Conservation (phyloP, 164 flowering plant genomes). For the Malania oleifera region DNA sequence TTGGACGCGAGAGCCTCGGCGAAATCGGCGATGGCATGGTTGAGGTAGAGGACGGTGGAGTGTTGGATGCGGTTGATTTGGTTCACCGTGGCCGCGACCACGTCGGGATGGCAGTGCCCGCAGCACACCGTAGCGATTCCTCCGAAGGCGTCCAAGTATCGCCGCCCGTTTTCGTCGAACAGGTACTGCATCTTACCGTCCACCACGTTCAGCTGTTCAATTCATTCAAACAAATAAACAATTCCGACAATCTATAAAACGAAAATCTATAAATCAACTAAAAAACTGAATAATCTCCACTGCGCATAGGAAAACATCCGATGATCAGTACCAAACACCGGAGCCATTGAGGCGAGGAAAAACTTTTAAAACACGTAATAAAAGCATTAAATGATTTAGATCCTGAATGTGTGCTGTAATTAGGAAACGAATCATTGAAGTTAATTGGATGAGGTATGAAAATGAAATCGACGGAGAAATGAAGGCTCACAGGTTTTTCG, state of each 20-base stretch:
- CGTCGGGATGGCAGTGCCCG: conserved; percentile 95
- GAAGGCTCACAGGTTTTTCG: conserved; percentile 53
- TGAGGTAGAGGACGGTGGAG: conserved; percentile 79
- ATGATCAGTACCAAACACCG: too few species aligned
- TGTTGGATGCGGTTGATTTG: conserved; percentile 75
- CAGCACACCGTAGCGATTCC: conserved; percentile 91
- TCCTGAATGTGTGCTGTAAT: too few species aligned
- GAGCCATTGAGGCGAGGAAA: too few species aligned
- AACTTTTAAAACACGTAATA: too few species aligned
- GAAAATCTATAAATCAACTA: too few species aligned
- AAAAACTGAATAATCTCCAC: too few species aligned
- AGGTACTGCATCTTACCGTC: conserved; percentile 95
- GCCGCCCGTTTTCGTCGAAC: conserved; percentile 77
- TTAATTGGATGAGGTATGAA: too few species aligned
- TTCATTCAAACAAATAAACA: neutral
- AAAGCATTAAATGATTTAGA: too few species aligned
- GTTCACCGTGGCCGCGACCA: conserved; percentile 58
- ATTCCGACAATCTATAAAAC: too few species aligned
- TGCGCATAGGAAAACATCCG: too few species aligned
- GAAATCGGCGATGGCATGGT: conserved; percentile 73
- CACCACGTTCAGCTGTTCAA: conserved; percentile 64
- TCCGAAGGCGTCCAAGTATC: conserved; percentile 88
- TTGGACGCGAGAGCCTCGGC: conserved; percentile 90
- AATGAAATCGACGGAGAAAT: too few species aligned
- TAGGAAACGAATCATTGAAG: too few species aligned